A percentile compares a stretch with the other conserved stretches of the same genome.
Conservation (phyloP, 192 early-diverging fungal genomes). For the Linnemannia exigua region DNA sequence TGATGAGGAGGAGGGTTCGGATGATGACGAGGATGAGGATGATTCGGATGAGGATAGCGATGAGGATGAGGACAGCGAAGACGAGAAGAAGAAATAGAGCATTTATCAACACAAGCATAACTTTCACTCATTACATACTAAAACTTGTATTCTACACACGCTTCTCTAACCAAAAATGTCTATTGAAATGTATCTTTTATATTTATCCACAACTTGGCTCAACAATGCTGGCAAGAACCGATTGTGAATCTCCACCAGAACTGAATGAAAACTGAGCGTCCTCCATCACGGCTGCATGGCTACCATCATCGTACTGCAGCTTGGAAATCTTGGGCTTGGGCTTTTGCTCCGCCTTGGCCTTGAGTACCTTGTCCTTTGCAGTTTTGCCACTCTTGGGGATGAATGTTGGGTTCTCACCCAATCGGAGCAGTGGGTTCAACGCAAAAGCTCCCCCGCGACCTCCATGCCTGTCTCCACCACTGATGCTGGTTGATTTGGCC, state of each 20-base stretch:
- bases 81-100: slow-evolving; percentile 59
- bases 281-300: slow-evolving; percentile 42
- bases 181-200: not conserved
- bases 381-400: slow-evolving; percentile 22
- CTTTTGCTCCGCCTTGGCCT: slow-evolving; percentile 27
- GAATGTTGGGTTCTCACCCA: slow-evolving; percentile 50
- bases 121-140: not conserved
- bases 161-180: not conserved
- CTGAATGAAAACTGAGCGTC: slow-evolving; percentile 36
- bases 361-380: slow-evolving; percentile 44
- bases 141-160: not conserved
- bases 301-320: slow-evolving; percentile 49
- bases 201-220: slow-evolving; percentile 55
- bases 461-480: slow-evolving; percentile 49
- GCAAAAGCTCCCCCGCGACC: slow-evolving; percentile 51
- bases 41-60: slow-evolving; percentile 62
- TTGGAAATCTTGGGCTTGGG: slow-evolving; percentile 32
- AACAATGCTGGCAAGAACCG: slow-evolving; percentile 47
- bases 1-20: slow-evolving; percentile 63
- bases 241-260: slow-evolving; percentile 38
- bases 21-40: slow-evolving; percentile 68
- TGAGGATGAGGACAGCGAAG: slow-evolving; percentile 34
- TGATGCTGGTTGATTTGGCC: slow-evolving; percentile 48
- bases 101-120: not conserved
- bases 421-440: slow-evolving; percentile 37